These are phyloP conservation scores for Glebionis coronaria DNA, from an alignment of 129 eudicot genomes.

Conservation along the genomic window DNA sequence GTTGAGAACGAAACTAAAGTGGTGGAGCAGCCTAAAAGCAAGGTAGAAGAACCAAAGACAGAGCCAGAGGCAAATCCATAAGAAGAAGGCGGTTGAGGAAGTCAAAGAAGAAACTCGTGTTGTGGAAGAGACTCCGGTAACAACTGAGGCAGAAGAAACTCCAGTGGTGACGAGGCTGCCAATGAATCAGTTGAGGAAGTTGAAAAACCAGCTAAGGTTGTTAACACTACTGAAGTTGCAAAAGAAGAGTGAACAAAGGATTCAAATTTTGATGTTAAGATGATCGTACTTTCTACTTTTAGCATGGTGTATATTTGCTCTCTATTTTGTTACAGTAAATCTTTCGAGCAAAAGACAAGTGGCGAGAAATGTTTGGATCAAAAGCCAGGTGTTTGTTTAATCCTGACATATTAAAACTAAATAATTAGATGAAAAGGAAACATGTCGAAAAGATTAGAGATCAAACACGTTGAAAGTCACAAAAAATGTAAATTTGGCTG, in stretches of 20 bases:
- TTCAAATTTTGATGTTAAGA: background rate
- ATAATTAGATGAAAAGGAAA: no score
- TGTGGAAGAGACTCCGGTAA: no score
- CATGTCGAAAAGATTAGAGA: no score
- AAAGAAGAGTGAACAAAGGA: no score
- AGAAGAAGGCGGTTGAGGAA: constrained; percentile 20
- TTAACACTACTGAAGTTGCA: constrained; percentile 24
- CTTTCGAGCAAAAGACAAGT: constrained; percentile 18
- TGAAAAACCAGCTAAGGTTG: constrained; percentile 17
- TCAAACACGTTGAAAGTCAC: no score
- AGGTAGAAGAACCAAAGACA: constrained; percentile 18
- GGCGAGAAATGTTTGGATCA: constrained; percentile 18
- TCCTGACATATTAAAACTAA: no score
- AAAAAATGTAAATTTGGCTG: no score
- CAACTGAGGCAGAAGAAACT: no score
- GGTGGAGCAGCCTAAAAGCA: no score
- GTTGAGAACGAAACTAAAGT: constrained; percentile 16
- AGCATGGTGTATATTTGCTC: constrained; percentile 12
- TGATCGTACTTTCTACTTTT: constrained; percentile 21
- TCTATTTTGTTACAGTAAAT: constrained; percentile 23
- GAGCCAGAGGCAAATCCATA: constrained; percentile 15
- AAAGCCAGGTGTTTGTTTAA: background rate
- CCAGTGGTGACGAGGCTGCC: constrained; percentile 9
- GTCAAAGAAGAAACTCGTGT: no score
- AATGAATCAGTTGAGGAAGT: constrained; percentile 17